phyloP scores from a whole-genome alignment of 2,329 filamentous ascomycete species.

The Venturia oleaginea region DNA sequence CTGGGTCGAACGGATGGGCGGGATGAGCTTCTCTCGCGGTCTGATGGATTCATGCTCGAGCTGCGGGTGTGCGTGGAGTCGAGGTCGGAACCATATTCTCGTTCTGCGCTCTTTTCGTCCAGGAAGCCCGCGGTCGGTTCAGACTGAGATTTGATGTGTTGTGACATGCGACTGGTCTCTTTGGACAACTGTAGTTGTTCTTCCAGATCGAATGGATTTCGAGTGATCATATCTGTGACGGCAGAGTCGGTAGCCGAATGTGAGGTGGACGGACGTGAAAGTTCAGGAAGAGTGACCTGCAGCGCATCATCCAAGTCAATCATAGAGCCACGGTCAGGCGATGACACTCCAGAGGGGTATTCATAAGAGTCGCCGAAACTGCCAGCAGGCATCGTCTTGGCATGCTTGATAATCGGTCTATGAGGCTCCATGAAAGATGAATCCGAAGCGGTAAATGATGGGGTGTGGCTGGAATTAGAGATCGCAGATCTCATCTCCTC shows the following conservation, averaged over 20 bases:
- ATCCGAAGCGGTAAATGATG: slow-evolving; percentile 3
- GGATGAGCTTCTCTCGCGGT: slow-evolving; percentile 9
- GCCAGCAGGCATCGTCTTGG: slow-evolving; percentile 31
- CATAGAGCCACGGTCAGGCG: slow-evolving; percentile 34
- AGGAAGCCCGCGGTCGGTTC: slow-evolving; percentile 24
- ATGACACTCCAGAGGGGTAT: slow-evolving; percentile 25
- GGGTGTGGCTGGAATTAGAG: slow-evolving; percentile 24
- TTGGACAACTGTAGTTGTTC: slow-evolving; percentile 32
- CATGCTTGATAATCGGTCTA: slow-evolving; percentile 32
- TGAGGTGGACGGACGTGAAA: slow-evolving; percentile 35
- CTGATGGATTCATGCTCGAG: slow-evolving; percentile 12
- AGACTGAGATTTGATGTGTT: slow-evolving; percentile 32
- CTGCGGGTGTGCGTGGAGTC: slow-evolving; percentile 10
- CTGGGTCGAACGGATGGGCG: slow-evolving; percentile 2
- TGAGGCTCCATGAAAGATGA: slow-evolving; percentile 18
- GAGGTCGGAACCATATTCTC: slow-evolving; percentile 10
- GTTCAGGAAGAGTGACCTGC: slow-evolving; percentile 28
- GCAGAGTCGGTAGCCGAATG: slow-evolving; percentile 25
- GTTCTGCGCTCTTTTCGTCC: background rate
- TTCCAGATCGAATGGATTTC: slow-evolving; percentile 42
- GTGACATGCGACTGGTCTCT: slow-evolving; percentile 29
- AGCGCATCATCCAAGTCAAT: slow-evolving; percentile 33
- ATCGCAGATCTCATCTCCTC: slow-evolving; percentile 20
- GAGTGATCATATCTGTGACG: slow-evolving; percentile 32
- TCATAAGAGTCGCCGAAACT: slow-evolving; percentile 20